Percentiles rank a stretch among this genome's conserved stretches.
These are phyloP conservation scores for Pythium myriotylum DNA, from an alignment of 352 stramenopile species.

Conservation along the genomic window DNA sequence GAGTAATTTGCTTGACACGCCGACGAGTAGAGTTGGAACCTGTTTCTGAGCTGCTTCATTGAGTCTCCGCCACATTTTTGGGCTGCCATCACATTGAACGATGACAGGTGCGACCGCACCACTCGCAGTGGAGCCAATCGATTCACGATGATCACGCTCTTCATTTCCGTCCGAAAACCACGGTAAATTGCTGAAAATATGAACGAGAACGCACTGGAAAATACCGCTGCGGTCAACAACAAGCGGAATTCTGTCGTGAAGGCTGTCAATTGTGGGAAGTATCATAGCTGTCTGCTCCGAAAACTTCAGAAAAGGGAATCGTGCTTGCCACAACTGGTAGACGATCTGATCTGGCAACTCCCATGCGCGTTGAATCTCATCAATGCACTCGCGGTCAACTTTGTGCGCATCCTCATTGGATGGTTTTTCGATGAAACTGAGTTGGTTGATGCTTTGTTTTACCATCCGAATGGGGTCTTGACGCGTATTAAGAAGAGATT, in stretches of 20 bases:
- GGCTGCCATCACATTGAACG: conserved; percentile 26
- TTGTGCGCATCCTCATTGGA: too few relatives aligned
- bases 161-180: conserved; percentile 31
- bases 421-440: too few relatives aligned
- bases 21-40: conserved; percentile 21
- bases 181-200: conserved; percentile 47
- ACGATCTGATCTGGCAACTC: conserved; percentile 1
- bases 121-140: conserved; percentile 8
- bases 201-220: conserved; percentile 49
- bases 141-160: conserved; percentile 21
- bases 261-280: conserved; percentile 30
- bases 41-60: conserved; percentile 19
- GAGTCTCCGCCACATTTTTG: conserved; percentile 28
- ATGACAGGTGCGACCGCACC: conserved; percentile 15
- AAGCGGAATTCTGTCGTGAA: conserved; percentile 46
- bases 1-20: conserved; percentile 7
- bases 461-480: too few relatives aligned
- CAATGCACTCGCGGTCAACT: too few relatives aligned
- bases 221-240: conserved; percentile 44
- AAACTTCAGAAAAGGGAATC: conserved; percentile 41
- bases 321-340: conserved; percentile 34
- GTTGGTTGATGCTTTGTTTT: too few relatives aligned
- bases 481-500: too few relatives aligned
- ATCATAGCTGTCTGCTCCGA: not conserved
- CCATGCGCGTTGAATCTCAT: not conserved